Evolutionary conservation across 495 filamentous ascomycete genomes (phyloP).

Genomic region (Penicillium malachiteum): DNA sequence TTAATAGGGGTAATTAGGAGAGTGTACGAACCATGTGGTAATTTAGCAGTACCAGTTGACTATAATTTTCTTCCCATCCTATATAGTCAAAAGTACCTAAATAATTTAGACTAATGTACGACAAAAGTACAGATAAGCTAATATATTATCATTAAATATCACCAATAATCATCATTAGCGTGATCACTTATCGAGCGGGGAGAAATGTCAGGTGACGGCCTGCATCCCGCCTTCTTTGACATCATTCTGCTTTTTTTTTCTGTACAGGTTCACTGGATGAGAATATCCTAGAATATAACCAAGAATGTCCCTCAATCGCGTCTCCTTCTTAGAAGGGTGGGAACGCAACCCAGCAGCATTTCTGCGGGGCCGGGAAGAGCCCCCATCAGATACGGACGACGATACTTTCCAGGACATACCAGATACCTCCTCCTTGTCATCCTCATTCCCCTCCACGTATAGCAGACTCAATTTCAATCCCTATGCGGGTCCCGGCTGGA

Average conservation of each 20-base stretch:
- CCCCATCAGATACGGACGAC: conserved; percentile 32
- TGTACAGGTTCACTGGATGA: background rate
- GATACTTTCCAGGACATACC: conserved; percentile 35
- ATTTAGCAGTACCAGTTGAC: no score
- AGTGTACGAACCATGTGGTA: no score
- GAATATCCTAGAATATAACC: background rate
- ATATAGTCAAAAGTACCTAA: no score
- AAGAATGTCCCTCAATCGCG: conserved; percentile 33
- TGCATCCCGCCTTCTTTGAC: background rate
- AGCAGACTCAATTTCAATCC: conserved; percentile 48
- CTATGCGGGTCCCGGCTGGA: conserved; percentile 44
- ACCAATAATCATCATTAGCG: no score
- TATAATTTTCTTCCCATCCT: no score
- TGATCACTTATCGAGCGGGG: background rate
- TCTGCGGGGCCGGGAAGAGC: conserved; percentile 19
- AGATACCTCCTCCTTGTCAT: conserved; percentile 31
- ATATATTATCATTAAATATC: no score
- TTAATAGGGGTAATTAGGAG: no score
- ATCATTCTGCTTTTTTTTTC: background rate
- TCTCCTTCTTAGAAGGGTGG: conserved; percentile 46
- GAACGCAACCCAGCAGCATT: conserved; percentile 40
- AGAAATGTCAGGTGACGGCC: background rate
- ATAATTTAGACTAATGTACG: no score
- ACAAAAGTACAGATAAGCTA: no score
- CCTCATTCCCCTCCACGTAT: conserved; percentile 44